Base-by-base conservation (phyloP, 768 basidiomycete species). In the Lentinula aciculospora region DNA sequence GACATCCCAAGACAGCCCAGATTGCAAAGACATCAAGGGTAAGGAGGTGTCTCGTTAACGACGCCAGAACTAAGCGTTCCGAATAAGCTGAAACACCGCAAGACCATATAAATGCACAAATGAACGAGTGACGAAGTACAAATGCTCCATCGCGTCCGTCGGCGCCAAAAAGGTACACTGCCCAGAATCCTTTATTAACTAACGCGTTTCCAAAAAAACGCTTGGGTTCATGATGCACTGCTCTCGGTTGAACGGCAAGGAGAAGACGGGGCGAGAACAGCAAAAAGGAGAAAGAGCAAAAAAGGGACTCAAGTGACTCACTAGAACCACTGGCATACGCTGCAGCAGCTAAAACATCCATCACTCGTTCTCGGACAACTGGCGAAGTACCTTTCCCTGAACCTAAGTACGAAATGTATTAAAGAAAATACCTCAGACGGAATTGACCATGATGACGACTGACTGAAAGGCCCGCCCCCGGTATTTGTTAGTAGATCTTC, bases 331-430 rank as follows among this genome's bases (percentile, higher is more conserved):
- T 85, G 15, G 84, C 80, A 65, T 81, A 94, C 1, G 89, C 86
- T 7, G 93, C 88, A 21, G 89, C 92, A 2, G 86, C 91, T 3
- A 97, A 74, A 0, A 94, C 87, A 61, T 92, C 87, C 58, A 92
- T 72, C 36, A 97, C 66, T 4, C 92, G 80, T 65, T 94, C 92
- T 40, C 84, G 78, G 0, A 92, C 89, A 1, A 93, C 92, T 8
- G 91, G 92, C 0, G 82, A 81, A 0, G 91, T 91, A 44, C 81
- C 76, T 36, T 56, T 56, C 1, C 44, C 44, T 9, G 54, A 25
- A 46, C n/a, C 46, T 0, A 81, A 3, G 93, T 71, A 19, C 90
- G 78, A 37, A 5, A 19, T 23, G 31, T 4, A 31, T 15, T 3
- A n/a, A 50, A 7, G 10, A 36, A 32, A 31, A 51, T 12, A 28